Conservation (phyloP, 2,329 filamentous ascomycete genomes). For the Myrmaecium sp. region DNA sequence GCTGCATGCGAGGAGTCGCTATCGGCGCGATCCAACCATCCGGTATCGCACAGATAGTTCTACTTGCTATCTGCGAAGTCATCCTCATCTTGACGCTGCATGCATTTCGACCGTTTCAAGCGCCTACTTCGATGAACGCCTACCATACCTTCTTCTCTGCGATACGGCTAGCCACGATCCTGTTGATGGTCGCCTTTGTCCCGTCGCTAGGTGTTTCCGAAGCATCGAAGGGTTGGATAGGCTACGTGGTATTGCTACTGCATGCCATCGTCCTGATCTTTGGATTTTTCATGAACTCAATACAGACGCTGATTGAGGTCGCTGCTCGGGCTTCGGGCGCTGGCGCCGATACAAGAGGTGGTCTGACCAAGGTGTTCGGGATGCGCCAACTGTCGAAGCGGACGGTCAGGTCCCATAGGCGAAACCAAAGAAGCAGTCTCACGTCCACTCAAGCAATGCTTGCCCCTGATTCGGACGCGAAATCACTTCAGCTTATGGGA, state of each 20-base stretch:
- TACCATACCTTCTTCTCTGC: constrained; percentile 77
- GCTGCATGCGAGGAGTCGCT: constrained; percentile 70
- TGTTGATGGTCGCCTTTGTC: constrained; percentile 49
- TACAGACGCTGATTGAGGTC: constrained; percentile 84
- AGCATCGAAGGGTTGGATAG: constrained; percentile 80
- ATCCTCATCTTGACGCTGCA: constrained; percentile 74
- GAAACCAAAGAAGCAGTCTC: constrained; percentile 59
- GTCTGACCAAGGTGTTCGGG: constrained; percentile 71
- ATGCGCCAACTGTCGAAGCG: constrained; percentile 72
- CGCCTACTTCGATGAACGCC: constrained; percentile 89
- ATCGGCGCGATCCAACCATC: constrained; percentile 87
- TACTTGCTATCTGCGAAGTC: constrained; percentile 88
- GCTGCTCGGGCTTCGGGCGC: constrained; percentile 66
- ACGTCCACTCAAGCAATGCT: constrained; percentile 72
- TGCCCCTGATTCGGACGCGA: constrained; percentile 46
- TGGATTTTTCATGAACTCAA: constrained; percentile 80
- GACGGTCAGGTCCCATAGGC: constrained; percentile 43
- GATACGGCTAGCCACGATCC: constrained; percentile 51
- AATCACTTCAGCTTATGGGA: constrained; percentile 37
- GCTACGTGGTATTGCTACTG: constrained; percentile 74
- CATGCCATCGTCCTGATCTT: constrained; percentile 76
- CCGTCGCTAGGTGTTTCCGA: constrained; percentile 66
- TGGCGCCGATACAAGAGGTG: constrained; percentile 62
- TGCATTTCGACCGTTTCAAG: constrained; percentile 78
- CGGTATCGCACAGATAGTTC: constrained; percentile 80